Conservation (phyloP, 768 basidiomycete species). For the Leccinum aurantiacum region DNA sequence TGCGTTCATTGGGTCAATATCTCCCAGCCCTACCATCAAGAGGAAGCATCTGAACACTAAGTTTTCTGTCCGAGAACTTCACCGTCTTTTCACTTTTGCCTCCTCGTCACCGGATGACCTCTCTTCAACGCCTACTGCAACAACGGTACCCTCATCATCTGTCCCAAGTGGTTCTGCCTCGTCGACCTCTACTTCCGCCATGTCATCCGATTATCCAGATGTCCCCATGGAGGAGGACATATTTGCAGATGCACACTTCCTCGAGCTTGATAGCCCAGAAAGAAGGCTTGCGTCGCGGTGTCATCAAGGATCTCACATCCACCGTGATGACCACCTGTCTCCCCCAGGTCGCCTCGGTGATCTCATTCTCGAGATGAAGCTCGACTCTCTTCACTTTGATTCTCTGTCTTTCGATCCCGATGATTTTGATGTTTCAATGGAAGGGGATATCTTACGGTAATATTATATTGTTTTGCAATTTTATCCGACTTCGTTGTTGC, state of each 20-base stretch:
- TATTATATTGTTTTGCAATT: not conserved
- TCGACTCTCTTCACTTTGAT: conserved; percentile 76
- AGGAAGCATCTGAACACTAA: conserved; percentile 23
- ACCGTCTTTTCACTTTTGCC: conserved; percentile 33
- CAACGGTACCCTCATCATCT: conserved; percentile 2
- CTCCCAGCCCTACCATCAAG: conserved; percentile 37
- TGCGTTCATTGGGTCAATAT: conserved; percentile 26
- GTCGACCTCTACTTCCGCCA: conserved; percentile 14
- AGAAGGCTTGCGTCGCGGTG: conserved; percentile 14
- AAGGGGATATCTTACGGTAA: conserved; percentile 19
- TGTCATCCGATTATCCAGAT: conserved; percentile 19
- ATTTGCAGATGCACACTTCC: conserved; percentile 13
- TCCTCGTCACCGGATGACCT: conserved; percentile 20
- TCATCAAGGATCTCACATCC: conserved; percentile 4
- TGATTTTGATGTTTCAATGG: conserved; percentile 40
- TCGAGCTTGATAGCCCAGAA: conserved; percentile 22
- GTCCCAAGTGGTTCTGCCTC: not conserved
- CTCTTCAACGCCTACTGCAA: conserved; percentile 1
- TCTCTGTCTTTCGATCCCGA: conserved; percentile 65
- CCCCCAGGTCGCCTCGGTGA: conserved; percentile 33
- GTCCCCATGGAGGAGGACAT: conserved; percentile 20
- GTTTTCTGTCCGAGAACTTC: conserved; percentile 39
- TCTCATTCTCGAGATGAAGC: conserved; percentile 59
- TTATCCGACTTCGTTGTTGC: not conserved
- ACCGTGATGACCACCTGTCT: conserved; percentile 1